Percentiles rank a stretch among this genome's conserved stretches.
Conservation (phyloP, 164 flowering plant species). For the Chloranthus sessilifolius region DNA sequence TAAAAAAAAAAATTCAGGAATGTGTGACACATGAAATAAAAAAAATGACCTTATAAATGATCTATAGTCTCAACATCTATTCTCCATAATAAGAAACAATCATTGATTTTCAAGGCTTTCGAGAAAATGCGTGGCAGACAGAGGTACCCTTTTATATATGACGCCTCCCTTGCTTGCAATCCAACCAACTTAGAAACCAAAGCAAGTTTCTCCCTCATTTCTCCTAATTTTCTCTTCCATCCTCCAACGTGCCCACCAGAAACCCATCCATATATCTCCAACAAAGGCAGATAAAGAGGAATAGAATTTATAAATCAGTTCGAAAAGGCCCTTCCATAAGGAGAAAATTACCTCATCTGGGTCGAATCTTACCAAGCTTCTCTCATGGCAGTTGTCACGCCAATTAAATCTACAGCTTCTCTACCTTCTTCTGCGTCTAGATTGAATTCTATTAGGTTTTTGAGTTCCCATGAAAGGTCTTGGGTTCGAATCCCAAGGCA, state of each 20-base stretch:
- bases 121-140: no score
- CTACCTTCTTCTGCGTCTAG: slow-evolving; percentile 5
- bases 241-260: background rate
- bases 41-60: no score
- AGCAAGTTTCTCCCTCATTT: slow-evolving; percentile 1
- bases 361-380: background rate
- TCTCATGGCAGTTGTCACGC: slow-evolving; percentile 10
- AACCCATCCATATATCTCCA: background rate
- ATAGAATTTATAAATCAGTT: background rate
- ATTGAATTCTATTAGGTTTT: slow-evolving; percentile 7
- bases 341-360: background rate
- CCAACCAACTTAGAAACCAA: background rate
- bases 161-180: background rate
- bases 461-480: slow-evolving; percentile 20
- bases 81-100: no score
- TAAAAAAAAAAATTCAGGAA: no score
- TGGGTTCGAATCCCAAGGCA: background rate
- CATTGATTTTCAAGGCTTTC: no score
- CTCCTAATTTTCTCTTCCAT: background rate
- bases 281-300: background rate
- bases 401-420: background rate
- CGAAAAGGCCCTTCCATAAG: background rate
- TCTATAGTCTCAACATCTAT: no score
- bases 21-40: no score
- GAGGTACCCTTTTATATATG: no score